Evolutionary conservation across 1,284 basidiomycete species (phyloP).

Genomic region (Cutaneotrichosporon curvatum): DNA sequence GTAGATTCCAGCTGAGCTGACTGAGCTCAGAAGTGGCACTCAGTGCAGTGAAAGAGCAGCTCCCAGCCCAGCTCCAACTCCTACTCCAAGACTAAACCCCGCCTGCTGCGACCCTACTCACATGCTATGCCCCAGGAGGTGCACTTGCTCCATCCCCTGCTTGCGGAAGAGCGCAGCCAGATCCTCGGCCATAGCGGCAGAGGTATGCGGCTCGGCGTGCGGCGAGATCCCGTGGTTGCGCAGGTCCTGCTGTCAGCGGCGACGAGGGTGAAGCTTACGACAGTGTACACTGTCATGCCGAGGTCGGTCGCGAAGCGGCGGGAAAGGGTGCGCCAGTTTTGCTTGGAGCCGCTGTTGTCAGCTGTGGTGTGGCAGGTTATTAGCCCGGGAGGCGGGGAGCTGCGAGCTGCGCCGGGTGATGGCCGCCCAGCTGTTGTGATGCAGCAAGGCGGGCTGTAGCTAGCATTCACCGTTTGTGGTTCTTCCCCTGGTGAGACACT

Average conservation of each 20-base stretch:
- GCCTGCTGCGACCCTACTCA: conserved; percentile 29
- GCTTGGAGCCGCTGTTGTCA: conserved; percentile 49
- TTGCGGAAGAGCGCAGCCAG: conserved; percentile 46
- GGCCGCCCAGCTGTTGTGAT: too few relatives aligned
- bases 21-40: too few relatives aligned
- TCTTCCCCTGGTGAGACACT: too few relatives aligned
- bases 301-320: conserved; percentile 48
- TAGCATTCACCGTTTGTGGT: too few relatives aligned
- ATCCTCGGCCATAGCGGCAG: conserved; percentile 47
- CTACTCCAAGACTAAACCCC: not conserved
- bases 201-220: conserved; percentile 49
- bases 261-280: conserved; percentile 34
- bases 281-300: conserved; percentile 49
- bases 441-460: too few relatives aligned
- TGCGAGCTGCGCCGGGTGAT: too few relatives aligned
- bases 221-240: conserved; percentile 53
- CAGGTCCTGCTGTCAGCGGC: conserved; percentile 46
- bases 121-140: conserved; percentile 54
- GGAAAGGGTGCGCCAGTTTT: conserved; percentile 53
- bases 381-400: too few relatives aligned
- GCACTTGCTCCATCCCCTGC: conserved; percentile 41
- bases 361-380: not conserved
- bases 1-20: too few relatives aligned
- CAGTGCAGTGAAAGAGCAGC: too few relatives aligned
- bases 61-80: not conserved